A percentile compares a stretch with the other conserved stretches of the same genome.
phyloP scores from a whole-genome alignment of 345 rosid genomes.

The Salix koriyanagi region DNA sequence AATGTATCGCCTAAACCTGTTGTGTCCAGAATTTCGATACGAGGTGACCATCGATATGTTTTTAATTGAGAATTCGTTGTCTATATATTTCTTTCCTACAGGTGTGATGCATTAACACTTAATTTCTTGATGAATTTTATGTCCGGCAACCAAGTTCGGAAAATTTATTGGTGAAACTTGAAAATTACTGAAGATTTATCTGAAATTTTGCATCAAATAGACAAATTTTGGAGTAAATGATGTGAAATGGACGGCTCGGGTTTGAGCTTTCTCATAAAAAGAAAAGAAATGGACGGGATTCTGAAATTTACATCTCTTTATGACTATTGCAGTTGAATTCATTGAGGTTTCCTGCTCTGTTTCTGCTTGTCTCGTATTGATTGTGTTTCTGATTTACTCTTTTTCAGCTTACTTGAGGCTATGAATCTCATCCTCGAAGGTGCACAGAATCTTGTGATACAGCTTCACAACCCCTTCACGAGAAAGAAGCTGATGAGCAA shows the following conservation, averaged over 20 bases:
- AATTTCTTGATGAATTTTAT: background rate
- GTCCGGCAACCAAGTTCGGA: background rate
- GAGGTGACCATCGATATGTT: too few relatives aligned
- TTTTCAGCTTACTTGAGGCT: slow-evolving; percentile 52
- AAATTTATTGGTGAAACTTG: background rate
- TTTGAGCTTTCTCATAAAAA: too few relatives aligned
- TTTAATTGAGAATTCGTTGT: background rate
- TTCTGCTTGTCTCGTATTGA: background rate
- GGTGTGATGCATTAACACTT: background rate
- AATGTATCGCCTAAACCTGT: background rate
- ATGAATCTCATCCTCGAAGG: slow-evolving; percentile 51
- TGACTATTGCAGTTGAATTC: background rate
- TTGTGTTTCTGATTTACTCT: background rate
- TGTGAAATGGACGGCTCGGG: background rate
- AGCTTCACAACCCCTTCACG: slow-evolving; percentile 19
- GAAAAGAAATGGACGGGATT: background rate
- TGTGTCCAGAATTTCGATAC: background rate
- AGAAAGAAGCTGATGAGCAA: slow-evolving; percentile 35
- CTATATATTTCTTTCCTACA: background rate
- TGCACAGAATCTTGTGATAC: slow-evolving; percentile 54
- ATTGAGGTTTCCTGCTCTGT: background rate
- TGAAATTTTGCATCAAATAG: background rate
- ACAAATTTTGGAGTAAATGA: background rate
- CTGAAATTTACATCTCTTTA: background rate
- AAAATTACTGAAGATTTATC: background rate